These are phyloP conservation scores for Xylaria sp. DNA, from an alignment of 2,329 filamentous ascomycete species.

Conservation along the genomic window DNA sequence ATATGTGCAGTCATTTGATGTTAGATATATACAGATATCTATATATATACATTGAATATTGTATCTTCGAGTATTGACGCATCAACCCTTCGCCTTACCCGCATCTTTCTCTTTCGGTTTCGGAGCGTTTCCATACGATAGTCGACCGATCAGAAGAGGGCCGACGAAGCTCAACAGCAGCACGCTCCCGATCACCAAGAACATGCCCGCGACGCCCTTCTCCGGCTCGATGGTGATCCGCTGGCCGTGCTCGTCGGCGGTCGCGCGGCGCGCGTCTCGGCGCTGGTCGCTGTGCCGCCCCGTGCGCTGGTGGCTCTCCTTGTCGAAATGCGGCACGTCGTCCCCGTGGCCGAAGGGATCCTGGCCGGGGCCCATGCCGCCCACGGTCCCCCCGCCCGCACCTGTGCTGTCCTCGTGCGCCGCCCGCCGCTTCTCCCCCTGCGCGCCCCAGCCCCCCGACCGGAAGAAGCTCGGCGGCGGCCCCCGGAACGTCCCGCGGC, in stretches of 20 bases:
- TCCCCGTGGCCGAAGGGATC: conserved; percentile 53
- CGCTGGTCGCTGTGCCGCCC: conserved; percentile 67
- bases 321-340: conserved; percentile 76
- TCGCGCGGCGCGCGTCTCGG: conserved; percentile 47
- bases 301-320: conserved; percentile 72
- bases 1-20: no score
- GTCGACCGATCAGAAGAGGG: conserved; percentile 50
- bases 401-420: conserved; percentile 54
- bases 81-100: conserved; percentile 1
- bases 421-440: conserved; percentile 62
- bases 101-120: conserved; percentile 22
- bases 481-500: conserved; percentile 77
- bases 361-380: conserved; percentile 66
- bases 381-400: conserved; percentile 16
- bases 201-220: conserved; percentile 49
- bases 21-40: not conserved
- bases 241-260: conserved; percentile 32
- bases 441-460: conserved; percentile 76
- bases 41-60: not conserved
- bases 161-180: conserved; percentile 53
- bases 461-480: conserved; percentile 90
- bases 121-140: conserved; percentile 36
- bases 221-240: conserved; percentile 47
- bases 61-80: not conserved
- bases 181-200: conserved; percentile 57